Percentiles rank a stretch among this genome's conserved stretches.
Conservation (phyloP, 2,329 filamentous ascomycete genomes). For the Colletotrichum sp. region DNA sequence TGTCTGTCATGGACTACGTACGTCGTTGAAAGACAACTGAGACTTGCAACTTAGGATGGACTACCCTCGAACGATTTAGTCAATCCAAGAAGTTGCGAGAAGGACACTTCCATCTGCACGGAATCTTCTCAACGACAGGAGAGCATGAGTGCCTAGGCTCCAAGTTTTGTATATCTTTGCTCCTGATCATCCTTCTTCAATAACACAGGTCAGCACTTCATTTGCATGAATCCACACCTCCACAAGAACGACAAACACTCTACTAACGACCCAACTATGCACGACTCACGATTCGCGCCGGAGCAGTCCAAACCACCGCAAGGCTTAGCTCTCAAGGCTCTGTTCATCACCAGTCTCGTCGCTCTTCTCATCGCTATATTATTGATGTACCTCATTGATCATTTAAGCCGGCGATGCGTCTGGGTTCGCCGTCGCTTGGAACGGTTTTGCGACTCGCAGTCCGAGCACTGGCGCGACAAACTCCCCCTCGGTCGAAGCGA, state of each 20-base stretch:
- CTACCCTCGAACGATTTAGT: background rate
- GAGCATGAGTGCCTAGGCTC: background rate
- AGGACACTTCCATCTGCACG: background rate
- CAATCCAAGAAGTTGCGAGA: background rate
- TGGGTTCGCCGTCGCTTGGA: background rate
- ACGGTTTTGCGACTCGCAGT: background rate
- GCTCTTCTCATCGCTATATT: background rate
- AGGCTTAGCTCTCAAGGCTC: background rate
- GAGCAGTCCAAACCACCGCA: background rate
- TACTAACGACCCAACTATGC: fast-evolving
- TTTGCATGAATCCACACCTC: background rate
- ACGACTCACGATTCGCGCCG: background rate
- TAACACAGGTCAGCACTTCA: background rate
- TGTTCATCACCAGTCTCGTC: background rate
- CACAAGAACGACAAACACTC: background rate
- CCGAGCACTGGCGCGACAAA: background rate
- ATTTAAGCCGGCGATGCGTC: background rate
- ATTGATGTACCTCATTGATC: background rate
- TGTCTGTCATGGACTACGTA: background rate
- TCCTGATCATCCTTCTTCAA: background rate
- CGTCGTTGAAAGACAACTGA: background rate
- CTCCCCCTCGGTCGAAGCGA: background rate
- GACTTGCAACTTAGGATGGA: background rate
- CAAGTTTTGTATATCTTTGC: background rate
- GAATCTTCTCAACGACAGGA: background rate